Percentiles rank a stretch among this genome's conserved stretches.
Conservation (phyloP, 192 early-diverging fungal species). For the Coemansia sp. region DNA sequence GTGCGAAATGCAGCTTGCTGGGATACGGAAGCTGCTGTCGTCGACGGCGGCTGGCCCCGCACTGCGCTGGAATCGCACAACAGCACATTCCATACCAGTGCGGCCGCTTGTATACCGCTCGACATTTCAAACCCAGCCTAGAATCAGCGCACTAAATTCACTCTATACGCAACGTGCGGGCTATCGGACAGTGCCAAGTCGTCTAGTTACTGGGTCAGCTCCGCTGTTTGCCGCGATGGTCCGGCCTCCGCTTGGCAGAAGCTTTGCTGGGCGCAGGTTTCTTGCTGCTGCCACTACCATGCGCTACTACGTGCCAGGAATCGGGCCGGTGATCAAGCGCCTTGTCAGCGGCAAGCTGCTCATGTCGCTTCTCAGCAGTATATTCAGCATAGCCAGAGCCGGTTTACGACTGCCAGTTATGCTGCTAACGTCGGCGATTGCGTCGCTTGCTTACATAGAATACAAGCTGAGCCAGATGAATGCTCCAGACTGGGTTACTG, state of each 20-base stretch:
- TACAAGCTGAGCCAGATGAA: conserved; percentile 54
- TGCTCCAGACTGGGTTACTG: conserved; percentile 52
- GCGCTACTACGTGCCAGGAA: conserved; percentile 48
- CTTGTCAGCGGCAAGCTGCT: conserved; percentile 32
- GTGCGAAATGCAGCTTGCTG: conserved; percentile 23
- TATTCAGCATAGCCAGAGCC: conserved; percentile 21
- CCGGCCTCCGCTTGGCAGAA: conserved; percentile 17
- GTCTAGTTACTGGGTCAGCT: background rate
- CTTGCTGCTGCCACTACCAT: conserved; percentile 38
- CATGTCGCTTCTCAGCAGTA: conserved; percentile 30
- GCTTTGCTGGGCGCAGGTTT: conserved; percentile 35
- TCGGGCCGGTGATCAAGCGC: conserved; percentile 25
- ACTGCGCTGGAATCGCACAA: conserved; percentile 3
- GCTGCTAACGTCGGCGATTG: conserved; percentile 48
- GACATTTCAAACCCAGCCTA: conserved; percentile 8
- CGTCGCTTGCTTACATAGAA: conserved; percentile 51
- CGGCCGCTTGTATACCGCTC: conserved; percentile 5
- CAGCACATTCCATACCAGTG: background rate
- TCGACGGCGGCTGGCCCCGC: background rate
- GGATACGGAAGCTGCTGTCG: conserved; percentile 15
- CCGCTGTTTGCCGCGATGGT: conserved; percentile 12
- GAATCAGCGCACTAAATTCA: background rate
- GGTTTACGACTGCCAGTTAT: conserved; percentile 47
- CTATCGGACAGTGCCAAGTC: conserved; percentile 10
- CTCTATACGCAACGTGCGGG: conserved; percentile 14